These are phyloP conservation scores for Cercospora sp. DNA, from an alignment of 2,329 filamentous ascomycete species.

Conservation along the genomic window DNA sequence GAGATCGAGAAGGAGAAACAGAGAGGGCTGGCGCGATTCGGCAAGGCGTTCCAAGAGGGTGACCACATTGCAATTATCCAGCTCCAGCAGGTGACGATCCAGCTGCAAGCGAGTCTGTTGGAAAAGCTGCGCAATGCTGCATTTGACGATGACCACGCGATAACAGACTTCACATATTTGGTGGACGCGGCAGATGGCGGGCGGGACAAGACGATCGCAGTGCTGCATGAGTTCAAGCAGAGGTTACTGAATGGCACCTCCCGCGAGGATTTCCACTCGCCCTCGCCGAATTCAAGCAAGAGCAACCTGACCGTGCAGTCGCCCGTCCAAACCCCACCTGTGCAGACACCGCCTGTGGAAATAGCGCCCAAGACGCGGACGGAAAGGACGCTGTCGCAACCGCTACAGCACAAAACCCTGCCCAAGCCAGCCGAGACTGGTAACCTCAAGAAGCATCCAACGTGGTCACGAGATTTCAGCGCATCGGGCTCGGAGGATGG, in stretches of 20 bases:
- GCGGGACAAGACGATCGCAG: slow-evolving; percentile 35
- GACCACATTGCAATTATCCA: slow-evolving; percentile 37
- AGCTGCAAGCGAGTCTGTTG: slow-evolving; percentile 36
- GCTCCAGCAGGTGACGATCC: slow-evolving; percentile 37
- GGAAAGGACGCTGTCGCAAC: slow-evolving; percentile 11
- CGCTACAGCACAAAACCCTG: slow-evolving; percentile 3
- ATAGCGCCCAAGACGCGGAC: slow-evolving; percentile 9
- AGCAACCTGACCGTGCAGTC: slow-evolving; percentile 18
- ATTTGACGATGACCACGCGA: slow-evolving; percentile 33
- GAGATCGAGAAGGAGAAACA: slow-evolving; percentile 39
- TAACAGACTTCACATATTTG: slow-evolving; percentile 34
- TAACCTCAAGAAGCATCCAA: slow-evolving; percentile 18
- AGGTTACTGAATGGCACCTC: slow-evolving; percentile 26
- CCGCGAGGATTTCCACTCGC: slow-evolving; percentile 6
- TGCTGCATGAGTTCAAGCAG: slow-evolving; percentile 36
- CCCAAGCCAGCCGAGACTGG: slow-evolving; percentile 1
- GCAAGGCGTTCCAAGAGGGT: slow-evolving; percentile 37
- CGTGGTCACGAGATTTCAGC: slow-evolving; percentile 28
- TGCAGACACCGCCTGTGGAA: slow-evolving; percentile 7
- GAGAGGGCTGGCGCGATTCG: slow-evolving; percentile 35
- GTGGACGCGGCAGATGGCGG: slow-evolving; percentile 37
- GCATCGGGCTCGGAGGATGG: slow-evolving; percentile 31
- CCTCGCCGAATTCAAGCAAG: slow-evolving; percentile 23
- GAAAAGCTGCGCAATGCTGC: slow-evolving; percentile 36
- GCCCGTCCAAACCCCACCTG: slow-evolving; percentile 1